Evolutionary conservation across 2,329 filamentous ascomycete genomes (phyloP).

Genomic region (Parasarocladium wereldwijsianum): DNA sequence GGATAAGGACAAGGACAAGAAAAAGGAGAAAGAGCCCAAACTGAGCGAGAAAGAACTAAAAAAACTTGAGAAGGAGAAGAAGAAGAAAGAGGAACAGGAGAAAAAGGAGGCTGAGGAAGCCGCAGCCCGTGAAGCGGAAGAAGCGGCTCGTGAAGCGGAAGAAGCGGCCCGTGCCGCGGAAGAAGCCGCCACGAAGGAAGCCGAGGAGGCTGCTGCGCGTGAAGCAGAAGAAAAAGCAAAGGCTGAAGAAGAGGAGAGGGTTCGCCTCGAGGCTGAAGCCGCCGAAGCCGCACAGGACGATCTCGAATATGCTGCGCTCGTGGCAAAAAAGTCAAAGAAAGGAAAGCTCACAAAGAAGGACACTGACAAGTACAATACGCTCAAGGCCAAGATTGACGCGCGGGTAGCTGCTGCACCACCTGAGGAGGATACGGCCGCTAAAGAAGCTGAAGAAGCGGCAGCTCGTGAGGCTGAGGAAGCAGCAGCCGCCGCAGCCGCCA

Average conservation of each 20-base stretch:
- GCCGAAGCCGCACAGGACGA: conserved; percentile 10
- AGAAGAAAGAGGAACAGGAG: conserved; percentile 25
- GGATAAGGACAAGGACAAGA: conserved; percentile 24
- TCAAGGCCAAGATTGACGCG: conserved; percentile 9
- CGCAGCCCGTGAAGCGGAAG: too few species aligned
- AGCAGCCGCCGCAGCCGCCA: conserved; percentile 9
- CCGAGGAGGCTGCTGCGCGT: conserved; percentile 15
- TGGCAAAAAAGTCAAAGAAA: conserved; percentile 16
- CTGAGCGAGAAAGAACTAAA: conserved; percentile 34
- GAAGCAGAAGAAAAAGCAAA: conserved; percentile 16
- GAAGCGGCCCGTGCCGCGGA: conserved; percentile 12
- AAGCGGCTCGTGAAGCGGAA: conserved; percentile 11
- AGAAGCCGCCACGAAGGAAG: conserved; percentile 9
- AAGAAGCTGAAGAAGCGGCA: conserved; percentile 8
- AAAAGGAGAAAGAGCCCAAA: conserved; percentile 26
- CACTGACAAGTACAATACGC: conserved; percentile 13
- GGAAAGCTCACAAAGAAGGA: conserved; percentile 12
- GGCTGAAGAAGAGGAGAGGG: conserved; percentile 11
- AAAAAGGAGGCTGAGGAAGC: too few species aligned
- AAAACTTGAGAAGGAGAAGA: conserved; percentile 34
- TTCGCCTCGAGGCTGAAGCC: conserved; percentile 14
- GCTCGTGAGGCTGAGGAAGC: conserved; percentile 19
- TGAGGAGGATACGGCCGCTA: conserved; percentile 13
- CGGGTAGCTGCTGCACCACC: conserved; percentile 9
- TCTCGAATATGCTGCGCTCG: conserved; percentile 11